Evolutionary conservation across 208 protist species (phyloP).

Genomic region (Trypanosoma scelopori): DNA sequence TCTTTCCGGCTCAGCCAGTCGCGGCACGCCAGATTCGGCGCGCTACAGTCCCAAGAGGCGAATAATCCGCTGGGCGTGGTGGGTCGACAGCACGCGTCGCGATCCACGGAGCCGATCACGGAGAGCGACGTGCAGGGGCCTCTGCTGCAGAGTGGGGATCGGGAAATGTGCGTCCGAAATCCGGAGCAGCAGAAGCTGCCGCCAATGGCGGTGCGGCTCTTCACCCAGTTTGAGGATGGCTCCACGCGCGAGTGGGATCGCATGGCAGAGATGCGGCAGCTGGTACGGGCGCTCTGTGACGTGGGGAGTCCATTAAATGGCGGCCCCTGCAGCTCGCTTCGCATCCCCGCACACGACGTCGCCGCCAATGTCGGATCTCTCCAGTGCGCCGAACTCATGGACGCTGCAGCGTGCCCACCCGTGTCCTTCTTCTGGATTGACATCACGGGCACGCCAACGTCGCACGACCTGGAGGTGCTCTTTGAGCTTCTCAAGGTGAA

Average conservation of each 20-base stretch:
- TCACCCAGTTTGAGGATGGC: slow-evolving; percentile 11
- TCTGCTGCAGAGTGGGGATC: too few relatives aligned
- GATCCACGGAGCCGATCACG: too few relatives aligned
- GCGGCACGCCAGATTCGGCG: too few relatives aligned
- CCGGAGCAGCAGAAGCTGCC: neutral
- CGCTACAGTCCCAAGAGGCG: too few relatives aligned
- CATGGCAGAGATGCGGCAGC: slow-evolving; percentile 1
- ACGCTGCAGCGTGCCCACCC: neutral
- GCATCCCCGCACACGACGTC: neutral
- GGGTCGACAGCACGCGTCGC: too few relatives aligned
- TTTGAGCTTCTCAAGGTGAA: slow-evolving; percentile 6
- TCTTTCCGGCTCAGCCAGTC: too few relatives aligned
- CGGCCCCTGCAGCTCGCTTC: neutral
- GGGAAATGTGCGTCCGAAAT: too few relatives aligned
- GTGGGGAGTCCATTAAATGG: neutral
- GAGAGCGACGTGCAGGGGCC: too few relatives aligned
- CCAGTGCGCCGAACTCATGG: neutral
- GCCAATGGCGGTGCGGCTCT: slow-evolving; percentile 6
- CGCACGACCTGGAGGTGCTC: slow-evolving; percentile 13
- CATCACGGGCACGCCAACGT: slow-evolving; percentile 8
- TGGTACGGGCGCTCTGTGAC: neutral
- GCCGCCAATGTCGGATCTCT: neutral
- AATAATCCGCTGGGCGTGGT: too few relatives aligned
- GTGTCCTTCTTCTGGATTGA: slow-evolving; percentile 26
- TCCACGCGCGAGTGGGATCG: slow-evolving; percentile 2